Conservation (phyloP, 2,329 filamentous ascomycete genomes). For the Aquanectria penicillioides region DNA sequence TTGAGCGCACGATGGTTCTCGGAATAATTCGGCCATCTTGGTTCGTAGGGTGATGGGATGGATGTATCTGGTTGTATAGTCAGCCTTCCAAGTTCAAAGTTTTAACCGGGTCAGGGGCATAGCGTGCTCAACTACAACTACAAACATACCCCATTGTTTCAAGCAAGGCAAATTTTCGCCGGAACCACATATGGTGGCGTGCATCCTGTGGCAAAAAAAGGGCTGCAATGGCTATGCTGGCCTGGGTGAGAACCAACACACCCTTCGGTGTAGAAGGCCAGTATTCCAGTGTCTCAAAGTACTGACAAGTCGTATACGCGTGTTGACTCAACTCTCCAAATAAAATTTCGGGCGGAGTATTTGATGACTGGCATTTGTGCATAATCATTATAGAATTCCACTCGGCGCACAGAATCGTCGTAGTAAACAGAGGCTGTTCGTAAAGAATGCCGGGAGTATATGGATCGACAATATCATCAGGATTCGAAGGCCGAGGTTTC, state of each 20-base stretch:
- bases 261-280: conserved; percentile 78
- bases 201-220: conserved; percentile 83
- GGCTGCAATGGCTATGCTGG: conserved; percentile 78
- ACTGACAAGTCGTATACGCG: conserved; percentile 77
- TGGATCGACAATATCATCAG: conserved; percentile 78
- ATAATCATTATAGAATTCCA: conserved; percentile 83
- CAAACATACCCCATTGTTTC: conserved; percentile 79
- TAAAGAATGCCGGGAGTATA: conserved; percentile 77
- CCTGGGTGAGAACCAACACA: conserved; percentile 76
- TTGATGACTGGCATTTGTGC: conserved; percentile 78
- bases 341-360: conserved; percentile 61
- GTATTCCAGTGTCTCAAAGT: conserved; percentile 81
- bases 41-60: conserved; percentile 78
- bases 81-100: conserved; percentile 3
- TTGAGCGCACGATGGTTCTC: conserved; percentile 73
- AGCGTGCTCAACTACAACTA: background rate
- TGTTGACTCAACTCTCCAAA: conserved; percentile 66
- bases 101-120: background rate
- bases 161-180: conserved; percentile 79
- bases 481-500: conserved; percentile 59
- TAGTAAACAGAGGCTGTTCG: conserved; percentile 74
- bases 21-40: conserved; percentile 81
- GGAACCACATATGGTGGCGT: conserved; percentile 80
- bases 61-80: conserved; percentile 72
- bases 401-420: conserved; percentile 80